Conservation (phyloP, 1,284 basidiomycete genomes). For the Cryptococcus depauperatus region DNA sequence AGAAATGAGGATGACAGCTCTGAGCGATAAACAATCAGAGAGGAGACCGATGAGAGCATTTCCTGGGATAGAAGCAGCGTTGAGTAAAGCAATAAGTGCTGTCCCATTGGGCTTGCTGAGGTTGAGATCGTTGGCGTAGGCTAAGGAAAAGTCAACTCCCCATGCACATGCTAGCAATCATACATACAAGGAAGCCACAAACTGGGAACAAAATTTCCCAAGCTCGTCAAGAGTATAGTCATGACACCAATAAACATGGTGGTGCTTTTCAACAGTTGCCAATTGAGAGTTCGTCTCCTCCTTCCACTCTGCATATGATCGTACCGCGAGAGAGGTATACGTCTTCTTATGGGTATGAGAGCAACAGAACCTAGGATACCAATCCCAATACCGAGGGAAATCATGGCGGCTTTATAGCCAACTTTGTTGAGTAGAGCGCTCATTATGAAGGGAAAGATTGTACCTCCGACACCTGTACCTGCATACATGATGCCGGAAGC, state of each 20-base stretch:
- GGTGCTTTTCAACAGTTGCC: constrained; percentile 21
- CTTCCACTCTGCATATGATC: constrained; percentile 2
- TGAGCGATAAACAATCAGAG: constrained; percentile 33
- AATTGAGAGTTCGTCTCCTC: constrained; percentile 14
- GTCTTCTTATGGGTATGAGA: constrained; percentile 36
- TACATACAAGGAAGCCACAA: constrained; percentile 41
- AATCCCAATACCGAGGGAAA: constrained; percentile 35
- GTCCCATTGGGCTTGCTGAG: constrained; percentile 35
- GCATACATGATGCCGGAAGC: constrained; percentile 42
- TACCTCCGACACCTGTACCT: constrained; percentile 40
- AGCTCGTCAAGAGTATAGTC: constrained; percentile 35
- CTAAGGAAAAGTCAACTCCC: constrained; percentile 3
- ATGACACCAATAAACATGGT: constrained; percentile 29
- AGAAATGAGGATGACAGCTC: constrained; percentile 30
- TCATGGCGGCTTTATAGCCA: constrained; percentile 43
- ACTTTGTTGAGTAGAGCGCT: constrained; percentile 29
- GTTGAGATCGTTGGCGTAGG: constrained; percentile 35
- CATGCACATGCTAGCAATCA: not conserved
- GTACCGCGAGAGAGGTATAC: constrained; percentile 29
- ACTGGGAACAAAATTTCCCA: constrained; percentile 43
- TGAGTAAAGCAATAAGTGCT: constrained; percentile 40
- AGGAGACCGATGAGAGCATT: constrained; percentile 38
- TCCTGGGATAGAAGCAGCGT: constrained; percentile 41
- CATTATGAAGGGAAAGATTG: constrained; percentile 41
- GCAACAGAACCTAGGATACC: constrained; percentile 25